These are phyloP conservation scores for Neofusicoccum ribis DNA, from an alignment of 2,329 filamentous ascomycete species.

Conservation along the genomic window DNA sequence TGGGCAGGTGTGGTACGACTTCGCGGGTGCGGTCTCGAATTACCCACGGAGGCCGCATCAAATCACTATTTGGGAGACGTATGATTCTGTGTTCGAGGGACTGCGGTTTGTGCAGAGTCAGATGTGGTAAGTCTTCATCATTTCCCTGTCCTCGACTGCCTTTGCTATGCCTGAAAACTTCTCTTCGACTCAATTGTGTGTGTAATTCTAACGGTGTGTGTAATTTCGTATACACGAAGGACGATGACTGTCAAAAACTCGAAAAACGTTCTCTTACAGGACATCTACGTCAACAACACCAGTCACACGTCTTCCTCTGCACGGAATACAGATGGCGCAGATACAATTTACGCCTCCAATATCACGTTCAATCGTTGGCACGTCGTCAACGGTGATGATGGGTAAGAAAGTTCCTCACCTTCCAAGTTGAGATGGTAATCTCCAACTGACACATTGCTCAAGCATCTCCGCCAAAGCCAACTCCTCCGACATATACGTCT, in stretches of 20 bases:
- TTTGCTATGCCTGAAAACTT: too few species aligned
- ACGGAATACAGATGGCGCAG: constrained; percentile 50
- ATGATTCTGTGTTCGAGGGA: constrained; percentile 50
- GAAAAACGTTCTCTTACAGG: constrained; percentile 48
- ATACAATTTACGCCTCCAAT: constrained; percentile 55
- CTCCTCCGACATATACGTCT: constrained; percentile 55
- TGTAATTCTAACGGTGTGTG: too few species aligned
- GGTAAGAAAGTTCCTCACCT: neutral
- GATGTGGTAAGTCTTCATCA: constrained; percentile 50
- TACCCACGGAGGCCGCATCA: constrained; percentile 49
- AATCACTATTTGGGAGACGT: constrained; percentile 53
- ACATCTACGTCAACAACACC: constrained; percentile 57
- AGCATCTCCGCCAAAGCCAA: constrained; percentile 58
- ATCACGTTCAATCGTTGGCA: constrained; percentile 41
- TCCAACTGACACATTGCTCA: constrained; percentile 53
- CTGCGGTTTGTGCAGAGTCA: constrained; percentile 57
- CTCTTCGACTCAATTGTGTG: too few species aligned
- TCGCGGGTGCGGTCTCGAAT: constrained; percentile 36
- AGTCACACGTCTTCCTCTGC: constrained; percentile 24
- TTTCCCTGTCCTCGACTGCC: too few species aligned
- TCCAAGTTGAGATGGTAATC: constrained; percentile 38
- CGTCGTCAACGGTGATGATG: constrained; percentile 26
- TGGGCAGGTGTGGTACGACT: constrained; percentile 61
- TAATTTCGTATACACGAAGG: neutral
- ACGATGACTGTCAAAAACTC: constrained; percentile 55